Evolutionary conservation across 2,329 filamentous ascomycete species (phyloP), one percentile per base, ranked within the genome.

Genomic region (Geosmithia flava): DNA sequence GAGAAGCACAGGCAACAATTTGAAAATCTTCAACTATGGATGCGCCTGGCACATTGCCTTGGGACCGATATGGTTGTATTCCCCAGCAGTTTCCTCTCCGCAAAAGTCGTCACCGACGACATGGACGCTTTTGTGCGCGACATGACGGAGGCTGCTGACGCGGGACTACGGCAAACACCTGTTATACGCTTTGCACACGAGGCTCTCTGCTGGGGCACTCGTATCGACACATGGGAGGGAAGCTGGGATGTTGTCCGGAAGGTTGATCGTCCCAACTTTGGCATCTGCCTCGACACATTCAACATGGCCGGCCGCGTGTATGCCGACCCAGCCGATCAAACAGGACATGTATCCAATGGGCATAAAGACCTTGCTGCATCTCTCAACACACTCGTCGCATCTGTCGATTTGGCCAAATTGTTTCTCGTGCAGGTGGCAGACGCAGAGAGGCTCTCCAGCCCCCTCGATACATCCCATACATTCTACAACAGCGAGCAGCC

Each of bases 351-450:
- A 0, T 54, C 64, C 0, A 68, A 76, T 52, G 80, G 78, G 2
- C 76, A 81, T 3, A 62, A 65, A 7, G 47, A n/a, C 2, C 71
- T 70, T 3, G 68, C 84, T 1, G 60, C 62, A 10, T 82, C 80
- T 0, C 63, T 87, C 41, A 58, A 65, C 27, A 66, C 71, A 5
- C 63, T 87, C 10, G 62, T 78, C 0, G 52, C 65, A 1, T 66
- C 64, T 0, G 65, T 87, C 15, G 75, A 85, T 52, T 66, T 76
- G 5, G 60, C 64, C 41, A 87, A 85, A 62, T 70, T 90, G 1
- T 85, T 87, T 55, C 86, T 83, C 57, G 72, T 90, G 7, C 85
- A 90, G 60, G 71, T 88, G 7, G 84, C 85, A 7, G 84, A 89
- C 56, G 85, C 79, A 0, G 82, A 87, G 60, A 67, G 74, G 5